A percentile compares a stretch with the other conserved stretches of the same genome.
Evolutionary conservation across 352 stramenopile species (phyloP).

Genomic region (Globisporangium echinulatum): DNA sequence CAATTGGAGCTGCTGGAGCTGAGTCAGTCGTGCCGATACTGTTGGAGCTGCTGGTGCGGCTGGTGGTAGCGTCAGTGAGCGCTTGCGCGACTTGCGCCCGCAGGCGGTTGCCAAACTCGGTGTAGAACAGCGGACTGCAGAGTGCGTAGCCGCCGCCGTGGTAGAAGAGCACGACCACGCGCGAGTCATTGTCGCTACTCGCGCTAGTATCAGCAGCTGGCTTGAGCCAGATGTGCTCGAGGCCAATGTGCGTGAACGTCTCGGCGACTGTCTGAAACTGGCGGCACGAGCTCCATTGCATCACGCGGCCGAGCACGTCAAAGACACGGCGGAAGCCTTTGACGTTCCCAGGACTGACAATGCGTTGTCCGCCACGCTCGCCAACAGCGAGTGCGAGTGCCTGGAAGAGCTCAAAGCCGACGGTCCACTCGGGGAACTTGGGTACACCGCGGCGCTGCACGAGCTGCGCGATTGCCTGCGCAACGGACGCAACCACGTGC

Average conservation of each 20-base stretch:
- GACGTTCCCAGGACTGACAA: conserved; percentile 10
- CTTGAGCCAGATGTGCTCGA: conserved; percentile 49
- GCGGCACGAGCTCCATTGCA: neutral
- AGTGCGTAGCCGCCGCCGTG: conserved; percentile 47
- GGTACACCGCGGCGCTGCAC: conserved; percentile 24
- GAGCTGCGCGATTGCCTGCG: neutral
- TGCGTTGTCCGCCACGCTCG: conserved; percentile 1
- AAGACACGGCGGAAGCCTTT: neutral
- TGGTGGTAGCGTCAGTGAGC: neutral
- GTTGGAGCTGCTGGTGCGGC: too few relatives aligned
- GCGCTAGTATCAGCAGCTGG: neutral
- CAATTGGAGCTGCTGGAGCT: neutral
- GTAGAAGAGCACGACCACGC: conserved; percentile 40
- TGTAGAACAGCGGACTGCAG: conserved; percentile 34
- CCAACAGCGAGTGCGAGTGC: conserved; percentile 13
- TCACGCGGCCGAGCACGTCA: neutral
- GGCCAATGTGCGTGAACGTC: conserved; percentile 18
- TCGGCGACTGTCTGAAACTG: conserved; percentile 3
- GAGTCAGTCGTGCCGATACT: too few relatives aligned
- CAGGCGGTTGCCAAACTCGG: conserved; percentile 21
- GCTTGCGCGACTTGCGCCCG: conserved; percentile 13
- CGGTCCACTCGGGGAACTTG: conserved; percentile 37
- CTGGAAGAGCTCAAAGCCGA: conserved; percentile 32
- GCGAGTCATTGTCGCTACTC: neutral
- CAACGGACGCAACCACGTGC: conserved; percentile 12